Evolutionary conservation across 106 monocot species (phyloP), one percentile per base, ranked within the genome.

Genomic region (Posidonia australis): DNA sequence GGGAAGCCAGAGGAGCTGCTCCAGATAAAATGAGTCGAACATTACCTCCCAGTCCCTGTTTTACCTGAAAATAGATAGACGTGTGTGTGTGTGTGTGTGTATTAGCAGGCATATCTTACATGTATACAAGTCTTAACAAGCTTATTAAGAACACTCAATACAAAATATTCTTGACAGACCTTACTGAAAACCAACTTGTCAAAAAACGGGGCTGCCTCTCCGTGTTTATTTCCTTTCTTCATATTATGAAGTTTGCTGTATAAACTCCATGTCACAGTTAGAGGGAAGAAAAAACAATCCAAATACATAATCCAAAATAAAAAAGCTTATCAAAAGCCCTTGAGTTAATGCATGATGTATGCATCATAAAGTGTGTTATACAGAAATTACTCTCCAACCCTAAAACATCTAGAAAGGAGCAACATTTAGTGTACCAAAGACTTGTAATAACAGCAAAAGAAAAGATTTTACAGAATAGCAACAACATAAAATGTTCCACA

Each of bases 11-110:
- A 59, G 96, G 96, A 74, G 90, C 96, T 47, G 87, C 90, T 65
- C 96, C 96, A 60, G 96, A 96, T 48, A 96, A 65, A 25, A 96
- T 84, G 70, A 90, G 22, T 14, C 90, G 79, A 32, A 96, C 82
- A 5, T 69, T 96, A 12, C 96, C 96, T 69, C 96, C 96, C 18
- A 96, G 45, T 64, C 82, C 82, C 70, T 87, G 68, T 77, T 96
- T 96, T 51, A 96, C 84, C 96, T 94, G 67, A 17, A 46, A 75
- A 19, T 12, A 28, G 13, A 10, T 49, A 26, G 10, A n/a, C n/a
- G n/a, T n/a, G n/a, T n/a, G n/a, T n/a, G n/a, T n/a, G n/a, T n/a
- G n/a, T n/a, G n/a, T n/a, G n/a, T 18, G 52, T 6, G 42, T 11
- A 68, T 9, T 55, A 68, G 41, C n/a, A 22, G 14, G 16, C 19